Evolutionary conservation across 495 filamentous ascomycete species (phyloP).

Genomic region (Ramalina peruviana): DNA sequence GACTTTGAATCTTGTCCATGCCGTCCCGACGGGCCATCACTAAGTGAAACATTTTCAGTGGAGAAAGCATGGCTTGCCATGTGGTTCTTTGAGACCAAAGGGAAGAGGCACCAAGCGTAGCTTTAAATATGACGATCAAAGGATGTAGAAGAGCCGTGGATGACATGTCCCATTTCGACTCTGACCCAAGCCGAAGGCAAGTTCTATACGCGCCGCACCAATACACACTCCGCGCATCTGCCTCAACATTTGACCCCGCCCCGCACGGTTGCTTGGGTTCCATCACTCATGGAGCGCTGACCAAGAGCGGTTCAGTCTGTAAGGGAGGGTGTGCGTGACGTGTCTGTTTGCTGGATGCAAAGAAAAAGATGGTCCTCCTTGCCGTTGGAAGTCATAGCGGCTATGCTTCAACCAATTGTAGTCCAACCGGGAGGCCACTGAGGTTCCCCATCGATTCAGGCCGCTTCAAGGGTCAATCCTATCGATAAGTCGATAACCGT

Average conservation of each 20-base stretch:
- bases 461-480: background rate
- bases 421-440: background rate
- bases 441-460: background rate
- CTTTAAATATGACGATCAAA: no score
- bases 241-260: constrained; percentile 10
- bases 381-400: constrained; percentile 5
- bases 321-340: background rate
- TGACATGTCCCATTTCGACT: background rate
- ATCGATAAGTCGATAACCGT: constrained; percentile 1
- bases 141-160: background rate
- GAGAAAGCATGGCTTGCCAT: no score
- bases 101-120: no score
- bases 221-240: constrained; percentile 12
- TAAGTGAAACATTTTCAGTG: no score
- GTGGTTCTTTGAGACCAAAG: no score
- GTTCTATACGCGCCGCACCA: constrained; percentile 14
- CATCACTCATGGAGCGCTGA: background rate
- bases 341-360: background rate
- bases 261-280: constrained; percentile 11
- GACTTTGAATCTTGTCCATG: no score
- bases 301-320: constrained; percentile 8
- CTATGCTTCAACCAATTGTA: constrained; percentile 8
- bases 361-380: background rate
- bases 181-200: background rate
- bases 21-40: no score